Conservation (phyloP, 2,329 filamentous ascomycete genomes). For the Emericellopsis atlantica region DNA sequence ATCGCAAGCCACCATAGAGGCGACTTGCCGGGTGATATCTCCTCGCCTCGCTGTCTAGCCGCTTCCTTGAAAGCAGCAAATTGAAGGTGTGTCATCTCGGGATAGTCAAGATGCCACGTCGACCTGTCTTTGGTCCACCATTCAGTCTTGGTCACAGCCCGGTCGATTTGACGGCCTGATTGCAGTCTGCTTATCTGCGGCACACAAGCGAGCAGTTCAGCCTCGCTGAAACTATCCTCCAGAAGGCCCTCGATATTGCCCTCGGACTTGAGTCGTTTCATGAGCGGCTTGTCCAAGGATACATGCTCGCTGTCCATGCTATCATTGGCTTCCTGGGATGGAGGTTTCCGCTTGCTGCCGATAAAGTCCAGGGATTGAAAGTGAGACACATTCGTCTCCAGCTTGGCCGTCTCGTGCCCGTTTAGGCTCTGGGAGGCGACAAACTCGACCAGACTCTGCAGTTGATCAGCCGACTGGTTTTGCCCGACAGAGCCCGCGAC, state of each 20-base stretch:
- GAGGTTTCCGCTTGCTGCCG: conserved; percentile 41
- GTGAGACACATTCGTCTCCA: conserved; percentile 11
- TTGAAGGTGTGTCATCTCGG: conserved; percentile 50
- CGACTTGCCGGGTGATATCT: conserved; percentile 38
- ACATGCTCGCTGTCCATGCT: conserved; percentile 28
- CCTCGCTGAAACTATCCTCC: conserved; percentile 26
- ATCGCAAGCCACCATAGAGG: conserved; percentile 43
- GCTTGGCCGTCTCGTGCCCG: conserved; percentile 11
- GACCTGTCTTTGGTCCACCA: conserved; percentile 45
- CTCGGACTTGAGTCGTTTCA: conserved; percentile 44
- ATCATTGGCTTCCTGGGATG: conserved; percentile 34
- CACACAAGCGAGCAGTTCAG: conserved; percentile 31
- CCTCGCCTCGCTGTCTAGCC: conserved; percentile 34
- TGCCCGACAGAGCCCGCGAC: conserved; percentile 4
- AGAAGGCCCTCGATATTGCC: conserved; percentile 21
- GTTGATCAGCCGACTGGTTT: conserved; percentile 30
- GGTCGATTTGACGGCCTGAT: conserved; percentile 45
- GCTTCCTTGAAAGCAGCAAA: conserved; percentile 41
- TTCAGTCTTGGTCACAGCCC: conserved; percentile 38
- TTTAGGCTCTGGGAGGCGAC: conserved; percentile 43
- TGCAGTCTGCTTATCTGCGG: conserved; percentile 34
- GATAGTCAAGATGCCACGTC: conserved; percentile 50
- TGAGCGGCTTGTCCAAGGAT: conserved; percentile 28
- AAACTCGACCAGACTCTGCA: conserved; percentile 38
- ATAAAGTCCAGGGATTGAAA: conserved; percentile 22